These are phyloP conservation scores for Antitrichia curtipendula DNA, from an alignment of 225 moss, liverwort and hornwort species.

Conservation along the genomic window DNA sequence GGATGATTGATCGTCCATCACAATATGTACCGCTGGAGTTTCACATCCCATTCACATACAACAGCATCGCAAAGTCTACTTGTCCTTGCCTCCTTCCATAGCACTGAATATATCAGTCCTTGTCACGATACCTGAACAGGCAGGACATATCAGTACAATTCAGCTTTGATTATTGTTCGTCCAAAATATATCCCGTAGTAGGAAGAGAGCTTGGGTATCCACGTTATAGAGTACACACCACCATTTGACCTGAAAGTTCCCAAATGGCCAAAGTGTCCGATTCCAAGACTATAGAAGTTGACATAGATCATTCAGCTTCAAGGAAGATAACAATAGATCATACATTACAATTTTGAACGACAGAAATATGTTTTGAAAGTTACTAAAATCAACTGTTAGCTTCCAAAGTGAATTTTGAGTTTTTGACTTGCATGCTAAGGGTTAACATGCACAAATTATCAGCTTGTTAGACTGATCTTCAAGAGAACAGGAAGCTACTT, in stretches of 20 bases:
- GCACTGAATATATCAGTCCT: slow-evolving; percentile 97
- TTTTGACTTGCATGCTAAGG: background rate
- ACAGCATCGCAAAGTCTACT: background rate
- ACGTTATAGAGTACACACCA: background rate
- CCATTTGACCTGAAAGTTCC: background rate
- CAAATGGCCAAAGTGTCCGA: background rate
- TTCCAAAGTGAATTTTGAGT: background rate
- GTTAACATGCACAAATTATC: background rate
- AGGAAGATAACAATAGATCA: background rate
- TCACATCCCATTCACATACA: slow-evolving; percentile 1
- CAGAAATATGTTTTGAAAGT: background rate
- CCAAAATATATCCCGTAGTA: background rate
- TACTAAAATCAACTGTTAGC: background rate
- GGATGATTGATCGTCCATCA: slow-evolving; percentile 10
- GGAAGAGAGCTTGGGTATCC: background rate
- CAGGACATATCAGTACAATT: background rate
- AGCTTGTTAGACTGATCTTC: background rate
- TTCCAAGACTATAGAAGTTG: background rate
- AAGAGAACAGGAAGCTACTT: background rate
- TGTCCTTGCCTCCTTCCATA: slow-evolving; percentile 39
- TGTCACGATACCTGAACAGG: slow-evolving; percentile 79
- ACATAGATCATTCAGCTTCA: background rate
- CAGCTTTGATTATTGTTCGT: background rate
- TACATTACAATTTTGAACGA: background rate
- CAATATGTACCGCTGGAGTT: slow-evolving; percentile 12